Percentiles rank a stretch among this genome's conserved stretches.
Conservation (phyloP, 164 flowering plant genomes). For the Berberis vulgaris region DNA sequence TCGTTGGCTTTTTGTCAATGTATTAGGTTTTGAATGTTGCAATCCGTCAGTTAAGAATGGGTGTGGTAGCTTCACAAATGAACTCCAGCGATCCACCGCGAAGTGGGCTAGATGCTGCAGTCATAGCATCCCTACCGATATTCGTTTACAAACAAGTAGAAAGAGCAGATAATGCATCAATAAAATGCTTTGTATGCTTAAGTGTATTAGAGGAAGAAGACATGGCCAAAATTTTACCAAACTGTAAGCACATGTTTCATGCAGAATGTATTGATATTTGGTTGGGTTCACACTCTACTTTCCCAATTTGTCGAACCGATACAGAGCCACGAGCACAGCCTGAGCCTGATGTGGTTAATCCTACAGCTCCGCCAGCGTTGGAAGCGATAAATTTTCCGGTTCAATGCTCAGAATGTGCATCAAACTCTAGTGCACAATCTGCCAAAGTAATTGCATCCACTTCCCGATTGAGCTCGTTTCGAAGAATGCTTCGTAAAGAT, state of each 20-base stretch:
- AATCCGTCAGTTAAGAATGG: slow-evolving; percentile 7
- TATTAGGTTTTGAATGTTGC: background rate
- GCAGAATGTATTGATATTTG: slow-evolving; percentile 42
- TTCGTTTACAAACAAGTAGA: slow-evolving; percentile 17
- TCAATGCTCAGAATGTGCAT: slow-evolving; percentile 8
- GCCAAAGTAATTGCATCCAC: slow-evolving; percentile 21
- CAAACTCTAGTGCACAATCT: slow-evolving; percentile 13
- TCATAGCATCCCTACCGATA: slow-evolving; percentile 30
- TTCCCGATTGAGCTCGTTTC: slow-evolving; percentile 47
- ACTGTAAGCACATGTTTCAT: slow-evolving; percentile 47
- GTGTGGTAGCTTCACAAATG: background rate
- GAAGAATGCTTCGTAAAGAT: slow-evolving; percentile 47
- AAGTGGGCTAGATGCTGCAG: slow-evolving; percentile 25
- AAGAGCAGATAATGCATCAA: background rate
- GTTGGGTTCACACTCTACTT: slow-evolving; percentile 31
- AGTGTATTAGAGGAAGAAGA: slow-evolving; percentile 23
- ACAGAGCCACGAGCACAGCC: slow-evolving; percentile 24
- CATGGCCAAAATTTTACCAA: slow-evolving; percentile 30
- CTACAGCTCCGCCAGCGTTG: slow-evolving; percentile 14
- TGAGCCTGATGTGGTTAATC: background rate
- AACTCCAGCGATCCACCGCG: slow-evolving; percentile 12
- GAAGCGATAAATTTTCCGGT: slow-evolving; percentile 2
- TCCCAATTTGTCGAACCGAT: slow-evolving; percentile 41
- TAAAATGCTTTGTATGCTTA: slow-evolving; percentile 47
- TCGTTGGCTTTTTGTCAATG: too few relatives aligned